Evolutionary conservation across 2,329 filamentous ascomycete species (phyloP), one percentile per base, ranked within the genome.

Genomic region (Cercospora beticola): DNA sequence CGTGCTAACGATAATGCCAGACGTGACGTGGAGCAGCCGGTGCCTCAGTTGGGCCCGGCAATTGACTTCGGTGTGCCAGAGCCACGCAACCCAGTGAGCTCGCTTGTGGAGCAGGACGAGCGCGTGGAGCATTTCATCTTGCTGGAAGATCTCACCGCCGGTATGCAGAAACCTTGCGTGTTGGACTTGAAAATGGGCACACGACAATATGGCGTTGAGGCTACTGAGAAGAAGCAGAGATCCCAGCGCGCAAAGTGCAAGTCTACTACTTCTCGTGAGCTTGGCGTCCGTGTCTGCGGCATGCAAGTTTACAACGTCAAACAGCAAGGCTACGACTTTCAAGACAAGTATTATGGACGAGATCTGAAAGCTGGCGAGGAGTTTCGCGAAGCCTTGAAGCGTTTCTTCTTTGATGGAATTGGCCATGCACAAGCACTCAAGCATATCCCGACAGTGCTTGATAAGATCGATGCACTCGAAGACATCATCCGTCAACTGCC

Each of bases 181-280:
- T 91, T 99, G 80, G 95, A 99, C 78, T 84, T 99, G 70, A 99
- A 99, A 79, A 99, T 99, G 95, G 95, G 95, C 21, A 99, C 95
- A 7, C 90, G 95, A 2, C 95, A 99, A 78, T 98, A 97, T 78
- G 95, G 95, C 7, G 89, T 98, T 12, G 94, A 98, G 74, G 95
- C 95, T 2, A 89, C 87, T 64, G 89, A 93, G 54, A 97, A 97
- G 83, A 99, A 99, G 80, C 92, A 94, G 76, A 89, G 90, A 69
- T 98, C 95, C 0, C 95, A 99, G 79, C 89, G 92, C 67, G 90
- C 92, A 74, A 99, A 99, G 80, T 98, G 95, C 79, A 90, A 92
- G 72, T 90, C 88, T 71, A 99, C 95, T 0, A 99, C 95, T 0
- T 98, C 95, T 7, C 89, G 90, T 68, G 90, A 96, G 78, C 87